phyloP scores from a whole-genome alignment of 805 yeast species.

The Helenozyma baotianmanensis region DNA sequence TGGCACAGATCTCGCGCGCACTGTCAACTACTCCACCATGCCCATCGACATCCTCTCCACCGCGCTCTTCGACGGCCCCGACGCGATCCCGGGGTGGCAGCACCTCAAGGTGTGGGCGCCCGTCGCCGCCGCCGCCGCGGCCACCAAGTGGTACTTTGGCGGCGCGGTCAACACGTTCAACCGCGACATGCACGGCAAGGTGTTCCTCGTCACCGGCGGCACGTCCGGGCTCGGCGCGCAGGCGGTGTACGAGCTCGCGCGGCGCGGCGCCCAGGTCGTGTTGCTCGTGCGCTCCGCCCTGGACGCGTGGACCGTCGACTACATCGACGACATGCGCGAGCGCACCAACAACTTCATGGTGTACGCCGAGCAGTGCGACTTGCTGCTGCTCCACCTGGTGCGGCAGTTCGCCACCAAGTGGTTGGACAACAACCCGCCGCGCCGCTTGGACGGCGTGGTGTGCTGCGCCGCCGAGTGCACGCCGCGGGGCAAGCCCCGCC shows the following conservation, averaged over 20 bases:
- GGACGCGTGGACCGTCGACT: constrained; percentile 70
- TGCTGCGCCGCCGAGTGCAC: constrained; percentile 82
- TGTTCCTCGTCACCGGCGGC: constrained; percentile 83
- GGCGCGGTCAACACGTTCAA: constrained; percentile 90
- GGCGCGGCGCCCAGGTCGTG: constrained; percentile 81
- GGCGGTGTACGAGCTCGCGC: constrained; percentile 69
- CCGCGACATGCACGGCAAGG: constrained; percentile 86
- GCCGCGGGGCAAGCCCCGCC: constrained; percentile 66
- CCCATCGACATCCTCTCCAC: constrained; percentile 80
- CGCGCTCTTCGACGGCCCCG: constrained; percentile 66
- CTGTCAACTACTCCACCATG: constrained; percentile 44
- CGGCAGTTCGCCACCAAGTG: constrained; percentile 91
- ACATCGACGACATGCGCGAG: constrained; percentile 71
- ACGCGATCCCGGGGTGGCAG: constrained; percentile 69
- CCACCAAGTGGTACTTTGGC: constrained; percentile 66
- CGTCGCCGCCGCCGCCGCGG: constrained; percentile 28
- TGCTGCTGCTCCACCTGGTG: constrained; percentile 66
- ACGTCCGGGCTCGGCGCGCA: constrained; percentile 87
- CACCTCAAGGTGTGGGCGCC: constrained; percentile 58
- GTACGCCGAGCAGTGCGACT: constrained; percentile 88
- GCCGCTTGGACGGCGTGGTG: constrained; percentile 85
- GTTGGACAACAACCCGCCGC: constrained; percentile 86
- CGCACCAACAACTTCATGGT: constrained; percentile 66
- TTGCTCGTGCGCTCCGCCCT: constrained; percentile 64
- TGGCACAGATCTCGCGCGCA: too few relatives aligned